A percentile compares a stretch with the other conserved stretches of the same genome.
These are phyloP conservation scores for Kwoniella sp. DNA, from an alignment of 768 basidiomycete species.

Conservation along the genomic window DNA sequence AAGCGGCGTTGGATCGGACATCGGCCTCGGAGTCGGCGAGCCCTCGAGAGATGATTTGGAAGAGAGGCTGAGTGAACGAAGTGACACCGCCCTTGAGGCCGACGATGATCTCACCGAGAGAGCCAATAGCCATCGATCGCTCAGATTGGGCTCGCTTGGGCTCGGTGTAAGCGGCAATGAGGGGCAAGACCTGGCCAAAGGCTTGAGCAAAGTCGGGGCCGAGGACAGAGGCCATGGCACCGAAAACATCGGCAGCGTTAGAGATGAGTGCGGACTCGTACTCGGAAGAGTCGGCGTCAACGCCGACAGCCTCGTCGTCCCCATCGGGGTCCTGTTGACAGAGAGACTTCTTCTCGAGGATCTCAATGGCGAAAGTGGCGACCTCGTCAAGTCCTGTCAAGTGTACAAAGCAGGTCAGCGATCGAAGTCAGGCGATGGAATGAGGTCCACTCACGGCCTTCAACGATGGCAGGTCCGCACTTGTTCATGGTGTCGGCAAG, in stretches of 20 bases:
- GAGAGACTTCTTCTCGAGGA: conserved; percentile 90
- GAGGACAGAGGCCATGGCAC: conserved; percentile 80
- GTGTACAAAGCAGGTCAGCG: background rate
- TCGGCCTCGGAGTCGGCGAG: conserved; percentile 84
- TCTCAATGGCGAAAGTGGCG: conserved; percentile 76
- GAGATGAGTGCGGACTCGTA: conserved; percentile 95
- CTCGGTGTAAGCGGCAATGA: conserved; percentile 89
- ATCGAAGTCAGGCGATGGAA: background rate
- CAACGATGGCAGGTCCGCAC: conserved; percentile 83
- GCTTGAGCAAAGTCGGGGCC: conserved; percentile 79
- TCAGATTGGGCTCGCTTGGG: conserved; percentile 85
- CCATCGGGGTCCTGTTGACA: conserved; percentile 97
- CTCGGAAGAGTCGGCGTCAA: conserved; percentile 70
- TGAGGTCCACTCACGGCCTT: conserved; percentile 65
- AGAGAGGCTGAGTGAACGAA: conserved; percentile 71
- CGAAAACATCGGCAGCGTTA: conserved; percentile 90
- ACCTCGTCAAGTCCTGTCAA: conserved; percentile 69
- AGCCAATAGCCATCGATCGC: conserved; percentile 88
- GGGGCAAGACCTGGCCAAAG: conserved; percentile 82
- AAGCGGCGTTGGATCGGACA: conserved; percentile 94
- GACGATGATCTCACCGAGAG: conserved; percentile 90
- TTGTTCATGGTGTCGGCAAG: conserved; percentile 90
- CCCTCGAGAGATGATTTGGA: conserved; percentile 81
- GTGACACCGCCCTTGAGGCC: conserved; percentile 87
- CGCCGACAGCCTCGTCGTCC: conserved; percentile 76